Evolutionary conservation across 2,329 filamentous ascomycete species (phyloP), one percentile per base, ranked within the genome.

Genomic region (Colletotrichum lupini): DNA sequence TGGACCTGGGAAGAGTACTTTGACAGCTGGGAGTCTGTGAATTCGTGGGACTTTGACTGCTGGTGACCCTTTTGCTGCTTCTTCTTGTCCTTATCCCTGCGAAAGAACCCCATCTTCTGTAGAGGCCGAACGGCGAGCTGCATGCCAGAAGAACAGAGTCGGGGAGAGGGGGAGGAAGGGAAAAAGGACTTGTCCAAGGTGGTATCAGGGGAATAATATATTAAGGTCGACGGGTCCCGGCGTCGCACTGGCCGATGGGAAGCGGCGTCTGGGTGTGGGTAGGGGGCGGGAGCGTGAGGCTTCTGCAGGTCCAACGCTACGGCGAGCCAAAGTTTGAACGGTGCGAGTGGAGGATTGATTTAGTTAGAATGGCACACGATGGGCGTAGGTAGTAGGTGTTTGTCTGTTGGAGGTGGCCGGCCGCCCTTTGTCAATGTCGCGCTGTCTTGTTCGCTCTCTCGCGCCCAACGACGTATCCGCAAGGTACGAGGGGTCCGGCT

Each of bases 71-170:
- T 67, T 26, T 49, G 65, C 60, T 73, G 67, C 71, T 73, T 73
- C 62, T 75, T 76, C 73, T 76, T 76, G 58, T 76, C 73, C 59
- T 76, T 75, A 28, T 75, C 74, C 35, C 56, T 74, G 24, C 62
- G 56, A 30, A 75, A 76, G 63, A 74, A 74, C 58, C 63, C 37
- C 72, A 74, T 74, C 53, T 72, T 74, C 57, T 69, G 68, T 57
- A 75, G 46, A 62, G 67, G 65, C 72, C 74, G 68, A 53, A 73
- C 58, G 68, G 74, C 55, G 61, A 75, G 66, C 63, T 67, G 71
- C 74, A 73, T 75, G 66, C 62, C 59, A 56, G 32, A 11, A 49
- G 19, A 59, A 57, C 62, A 28, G 57, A 59, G 16, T 12, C 3
- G n/a, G 7, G 28, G 42, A 24, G 46, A 57, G 30, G n/a, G 32